Base-by-base conservation (phyloP, 2,329 filamentous ascomycete genomes). In the Aspergillus terreus region DNA sequence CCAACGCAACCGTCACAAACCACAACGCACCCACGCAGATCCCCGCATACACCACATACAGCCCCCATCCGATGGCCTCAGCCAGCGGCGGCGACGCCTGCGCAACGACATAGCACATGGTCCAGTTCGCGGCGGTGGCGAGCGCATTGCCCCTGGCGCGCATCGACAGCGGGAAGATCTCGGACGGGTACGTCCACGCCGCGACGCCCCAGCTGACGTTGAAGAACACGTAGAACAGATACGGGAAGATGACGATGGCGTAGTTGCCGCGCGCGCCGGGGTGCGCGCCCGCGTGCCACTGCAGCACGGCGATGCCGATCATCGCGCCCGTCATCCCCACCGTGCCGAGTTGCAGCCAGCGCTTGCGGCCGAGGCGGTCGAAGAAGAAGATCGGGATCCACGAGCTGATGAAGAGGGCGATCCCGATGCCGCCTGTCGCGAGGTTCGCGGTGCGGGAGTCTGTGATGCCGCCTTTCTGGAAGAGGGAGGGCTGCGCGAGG, bases 201-300 rank as follows among this genome's bases (percentile, higher is more conserved):
- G 56, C 56, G 4, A 61, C 53, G 2, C 53, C 54, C 54, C 59
- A 61, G 46, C 54, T 59, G 14, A 60, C 56, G 33, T 61, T 58
- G 53, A 60, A 58, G 25, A 60, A 60, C 4, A 59, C 50, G 47
- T 59, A 60, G 47, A 60, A 62, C 6, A 57, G 42, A 38, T 60
- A 57, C 14, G 55, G 57, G 33, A 62, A 62, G 14, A 58, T 17
- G 9, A 60, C 50, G 2, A 57, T 58, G 1, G 50, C 54, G 32
- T 58, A 56, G 36, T 56, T 57, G 0, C 52, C 54, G 4, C 10
- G 35, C 12, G 53, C 48, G 1, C 32, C 51, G 1, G 56, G 54
- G 40, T 49, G 27, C 14, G 53, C 41, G 14, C 51, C 56, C 10
- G 56, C 54, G n/a, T 55, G 56, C 47, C 49, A 56, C 27, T 60